Percentiles rank a stretch among this genome's conserved stretches.
Conservation (phyloP, 495 filamentous ascomycete species). For the Articulospora tetracladia region DNA sequence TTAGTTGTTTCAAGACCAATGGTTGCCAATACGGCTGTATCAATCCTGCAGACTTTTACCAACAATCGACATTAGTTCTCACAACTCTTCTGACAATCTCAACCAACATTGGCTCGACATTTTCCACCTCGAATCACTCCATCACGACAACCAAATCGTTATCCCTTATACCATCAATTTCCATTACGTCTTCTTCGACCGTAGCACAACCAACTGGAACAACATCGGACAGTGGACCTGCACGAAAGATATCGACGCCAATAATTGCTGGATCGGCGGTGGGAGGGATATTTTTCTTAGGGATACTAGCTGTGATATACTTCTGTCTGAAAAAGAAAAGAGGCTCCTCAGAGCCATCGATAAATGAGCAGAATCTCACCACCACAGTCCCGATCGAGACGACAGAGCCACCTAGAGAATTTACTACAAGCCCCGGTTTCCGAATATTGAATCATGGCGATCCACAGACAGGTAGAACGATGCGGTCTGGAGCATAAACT, state of each 20-base stretch:
- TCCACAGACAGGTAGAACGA: too few relatives aligned
- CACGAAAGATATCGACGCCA: not conserved
- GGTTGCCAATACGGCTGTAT: constrained; percentile 2
- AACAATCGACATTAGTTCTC: not conserved
- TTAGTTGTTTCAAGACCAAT: not conserved
- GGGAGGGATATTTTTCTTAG: not conserved
- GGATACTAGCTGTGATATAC: not conserved
- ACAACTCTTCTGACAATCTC: not conserved
- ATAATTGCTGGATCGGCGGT: not conserved
- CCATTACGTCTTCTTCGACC: not conserved
- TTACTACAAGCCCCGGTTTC: too few relatives aligned
- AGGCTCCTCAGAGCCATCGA: too few relatives aligned
- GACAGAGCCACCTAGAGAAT: too few relatives aligned
- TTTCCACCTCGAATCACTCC: not conserved
- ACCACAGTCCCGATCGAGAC: too few relatives aligned
- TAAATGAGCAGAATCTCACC: too few relatives aligned
- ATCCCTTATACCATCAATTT: not conserved
- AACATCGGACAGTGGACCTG: not conserved
- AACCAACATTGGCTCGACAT: not conserved
- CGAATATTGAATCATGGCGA: too few relatives aligned
- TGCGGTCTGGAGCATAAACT: too few relatives aligned
- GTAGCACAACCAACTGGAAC: not conserved
- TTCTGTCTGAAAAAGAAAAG: not conserved
- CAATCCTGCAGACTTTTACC: not conserved
- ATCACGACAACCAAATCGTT: not conserved